phyloP scores from a whole-genome alignment of 2,329 filamentous ascomycete genomes.

The Chaetothyriales sp. region DNA sequence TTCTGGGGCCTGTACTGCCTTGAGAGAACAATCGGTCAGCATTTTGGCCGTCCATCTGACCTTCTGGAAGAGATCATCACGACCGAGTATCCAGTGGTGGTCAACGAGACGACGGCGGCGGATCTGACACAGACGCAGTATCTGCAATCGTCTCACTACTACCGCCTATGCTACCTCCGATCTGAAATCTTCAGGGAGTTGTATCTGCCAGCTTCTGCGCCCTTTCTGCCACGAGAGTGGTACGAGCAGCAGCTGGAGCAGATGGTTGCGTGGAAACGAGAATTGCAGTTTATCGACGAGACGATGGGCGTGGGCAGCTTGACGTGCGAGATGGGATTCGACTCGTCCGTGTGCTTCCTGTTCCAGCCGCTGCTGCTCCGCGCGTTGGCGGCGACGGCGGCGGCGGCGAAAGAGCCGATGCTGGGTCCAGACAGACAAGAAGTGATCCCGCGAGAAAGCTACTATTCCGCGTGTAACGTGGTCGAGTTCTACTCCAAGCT shows the following conservation, averaged over 20 bases:
- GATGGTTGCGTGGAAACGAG: conserved; percentile 16
- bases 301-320: conserved; percentile 20
- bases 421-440: conserved; percentile 7
- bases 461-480: conserved; percentile 20
- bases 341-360: conserved; percentile 22
- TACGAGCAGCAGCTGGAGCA: conserved; percentile 19
- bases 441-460: conserved; percentile 20
- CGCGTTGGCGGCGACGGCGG: conserved; percentile 15
- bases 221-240: conserved; percentile 17
- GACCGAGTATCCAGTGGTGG: conserved; percentile 22
- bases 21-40: conserved; percentile 25
- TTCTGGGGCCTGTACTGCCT: conserved; percentile 28
- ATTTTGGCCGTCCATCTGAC: conserved; percentile 26
- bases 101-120: conserved; percentile 9
- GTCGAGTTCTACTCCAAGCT: conserved; percentile 22
- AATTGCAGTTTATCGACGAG: conserved; percentile 13
- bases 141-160: conserved; percentile 23
- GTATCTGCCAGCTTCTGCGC: conserved; percentile 20
- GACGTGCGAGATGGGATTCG: conserved; percentile 23
- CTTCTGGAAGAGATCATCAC: conserved; percentile 27
- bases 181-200: conserved; percentile 24
- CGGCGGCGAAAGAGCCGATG: conserved; percentile 13
- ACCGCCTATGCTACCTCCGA: conserved; percentile 25
- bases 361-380: conserved; percentile 22
- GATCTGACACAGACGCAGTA: conserved; percentile 16